Percentiles rank a stretch among this genome's conserved stretches.
Conservation (phyloP, 2,329 filamentous ascomycete genomes). For the Penicillium psychrosexuale region DNA sequence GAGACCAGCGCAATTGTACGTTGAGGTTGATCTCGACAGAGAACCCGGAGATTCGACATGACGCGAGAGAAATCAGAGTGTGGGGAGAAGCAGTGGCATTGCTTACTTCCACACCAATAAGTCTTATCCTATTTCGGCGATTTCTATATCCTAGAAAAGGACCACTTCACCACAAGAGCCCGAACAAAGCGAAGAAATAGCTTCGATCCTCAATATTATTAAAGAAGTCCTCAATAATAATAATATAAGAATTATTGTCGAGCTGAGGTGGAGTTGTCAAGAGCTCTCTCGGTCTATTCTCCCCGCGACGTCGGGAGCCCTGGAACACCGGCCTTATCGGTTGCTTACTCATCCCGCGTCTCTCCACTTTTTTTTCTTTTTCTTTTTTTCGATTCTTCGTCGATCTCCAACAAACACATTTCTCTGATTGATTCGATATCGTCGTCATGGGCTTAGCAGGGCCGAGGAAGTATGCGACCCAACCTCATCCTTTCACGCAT, state of each 20-base stretch:
- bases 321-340: slow-evolving; percentile 16
- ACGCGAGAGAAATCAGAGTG: slow-evolving; percentile 2
- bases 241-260: background rate
- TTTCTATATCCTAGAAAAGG: background rate
- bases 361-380: slow-evolving; percentile 7
- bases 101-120: background rate
- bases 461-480: slow-evolving; percentile 59
- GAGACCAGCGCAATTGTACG: slow-evolving; percentile 85
- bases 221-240: background rate
- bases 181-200: background rate
- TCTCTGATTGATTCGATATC: background rate
- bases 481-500: background rate
- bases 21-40: slow-evolving; percentile 81
- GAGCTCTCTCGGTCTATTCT: background rate
- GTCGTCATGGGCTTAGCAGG: slow-evolving; percentile 64
- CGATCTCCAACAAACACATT: slow-evolving; percentile 1
- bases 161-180: background rate
- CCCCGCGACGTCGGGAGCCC: background rate
- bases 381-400: slow-evolving; percentile 1
- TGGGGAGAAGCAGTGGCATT: slow-evolving; percentile 5
- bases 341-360: slow-evolving; percentile 16
- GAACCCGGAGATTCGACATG: slow-evolving; percentile 66
- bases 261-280: background rate
- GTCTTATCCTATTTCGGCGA: background rate
- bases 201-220: background rate